Conservation (phyloP, 148 eudicot species). For the Silene uniflora region DNA sequence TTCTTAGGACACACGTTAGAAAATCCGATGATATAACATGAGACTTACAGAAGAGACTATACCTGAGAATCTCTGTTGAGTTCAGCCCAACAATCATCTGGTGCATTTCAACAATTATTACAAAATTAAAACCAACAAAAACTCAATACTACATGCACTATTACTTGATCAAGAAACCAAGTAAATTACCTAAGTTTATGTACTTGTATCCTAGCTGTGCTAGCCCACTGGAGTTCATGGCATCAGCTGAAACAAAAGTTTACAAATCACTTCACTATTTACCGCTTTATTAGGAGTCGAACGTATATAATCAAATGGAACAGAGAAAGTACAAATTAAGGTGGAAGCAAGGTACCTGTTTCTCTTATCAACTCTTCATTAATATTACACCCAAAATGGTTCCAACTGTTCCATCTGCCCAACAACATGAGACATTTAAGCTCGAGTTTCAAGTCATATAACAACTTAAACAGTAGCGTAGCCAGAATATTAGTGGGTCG, state of each 20-base stretch:
- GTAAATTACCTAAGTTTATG: slow-evolving; percentile 50
- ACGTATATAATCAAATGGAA: neutral
- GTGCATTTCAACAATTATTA: neutral
- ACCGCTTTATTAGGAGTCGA: neutral
- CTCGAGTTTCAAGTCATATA: neutral
- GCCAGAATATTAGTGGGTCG: too few species aligned
- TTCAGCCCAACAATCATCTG: slow-evolving; percentile 34
- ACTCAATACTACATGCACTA: neutral
- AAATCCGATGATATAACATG: too few species aligned
- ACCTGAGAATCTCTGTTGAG: slow-evolving; percentile 26
- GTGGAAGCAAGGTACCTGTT: slow-evolving; percentile 2
- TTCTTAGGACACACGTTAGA: too few species aligned
- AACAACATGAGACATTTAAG: neutral
- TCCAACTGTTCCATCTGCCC: slow-evolving; percentile 30
- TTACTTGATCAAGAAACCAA: too few species aligned
- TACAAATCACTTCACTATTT: neutral
- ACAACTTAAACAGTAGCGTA: too few species aligned
- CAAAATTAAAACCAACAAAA: neutral
- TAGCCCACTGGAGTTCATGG: slow-evolving; percentile 23
- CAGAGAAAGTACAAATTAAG: neutral
- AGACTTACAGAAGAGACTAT: neutral
- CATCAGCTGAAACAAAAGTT: slow-evolving; percentile 22
- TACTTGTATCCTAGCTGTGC: slow-evolving; percentile 25
- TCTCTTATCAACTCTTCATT: slow-evolving; percentile 21
- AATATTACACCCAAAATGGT: slow-evolving; percentile 22